These are phyloP conservation scores for Boletus bicolor DNA, from an alignment of 768 basidiomycete genomes.

Conservation along the genomic window DNA sequence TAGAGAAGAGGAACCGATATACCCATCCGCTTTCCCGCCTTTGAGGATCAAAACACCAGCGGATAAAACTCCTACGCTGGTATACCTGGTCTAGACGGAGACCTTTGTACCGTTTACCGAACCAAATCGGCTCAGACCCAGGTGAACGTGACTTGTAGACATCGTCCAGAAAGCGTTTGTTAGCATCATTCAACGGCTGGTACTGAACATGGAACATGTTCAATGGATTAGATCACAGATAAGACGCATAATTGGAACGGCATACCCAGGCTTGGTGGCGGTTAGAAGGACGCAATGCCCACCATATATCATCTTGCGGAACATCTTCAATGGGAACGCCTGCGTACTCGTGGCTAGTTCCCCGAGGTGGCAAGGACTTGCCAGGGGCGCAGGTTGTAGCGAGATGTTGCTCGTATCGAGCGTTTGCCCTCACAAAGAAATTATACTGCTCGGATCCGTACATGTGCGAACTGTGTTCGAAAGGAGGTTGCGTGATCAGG, in stretches of 20 bases:
- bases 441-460: neutral
- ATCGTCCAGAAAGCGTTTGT: slow-evolving; percentile 13
- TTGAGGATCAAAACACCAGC: slow-evolving; percentile 10
- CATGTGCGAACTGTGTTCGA: neutral
- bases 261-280: slow-evolving; percentile 4
- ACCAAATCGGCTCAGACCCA: slow-evolving; percentile 23
- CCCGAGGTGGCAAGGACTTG: slow-evolving; percentile 6
- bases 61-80: neutral
- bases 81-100: slow-evolving; percentile 13
- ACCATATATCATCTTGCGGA: slow-evolving; percentile 16
- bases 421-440: slow-evolving; percentile 1
- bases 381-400: neutral
- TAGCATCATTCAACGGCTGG: slow-evolving; percentile 11
- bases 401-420: slow-evolving; percentile 11
- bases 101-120: slow-evolving; percentile 17
- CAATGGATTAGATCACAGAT: neutral
- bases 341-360: neutral
- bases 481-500: neutral
- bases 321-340: slow-evolving; percentile 12
- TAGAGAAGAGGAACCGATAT: neutral
- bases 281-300: slow-evolving; percentile 3
- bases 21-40: slow-evolving; percentile 2
- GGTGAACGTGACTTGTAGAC: slow-evolving; percentile 17
- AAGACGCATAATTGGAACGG: neutral
- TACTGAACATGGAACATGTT: slow-evolving; percentile 7